Evolutionary conservation across 352 stramenopile species (phyloP).

Genomic region (Phytopythium mirpurense): DNA sequence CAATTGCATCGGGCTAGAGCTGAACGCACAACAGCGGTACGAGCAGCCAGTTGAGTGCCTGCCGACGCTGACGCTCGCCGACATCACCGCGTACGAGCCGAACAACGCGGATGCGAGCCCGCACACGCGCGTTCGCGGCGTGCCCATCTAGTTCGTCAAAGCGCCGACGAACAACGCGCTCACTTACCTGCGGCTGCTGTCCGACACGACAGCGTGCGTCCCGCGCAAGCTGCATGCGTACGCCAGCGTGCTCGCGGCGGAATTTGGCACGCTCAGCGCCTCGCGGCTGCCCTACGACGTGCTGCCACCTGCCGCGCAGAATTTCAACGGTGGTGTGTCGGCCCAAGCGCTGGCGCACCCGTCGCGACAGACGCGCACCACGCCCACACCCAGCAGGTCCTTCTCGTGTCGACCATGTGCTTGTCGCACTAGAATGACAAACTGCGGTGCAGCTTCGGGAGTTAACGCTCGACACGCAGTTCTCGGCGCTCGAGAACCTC

Average conservation of each 20-base stretch:
- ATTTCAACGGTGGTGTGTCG: conserved; percentile 72
- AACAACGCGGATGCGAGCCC: conserved; percentile 49
- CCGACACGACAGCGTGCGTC: conserved; percentile 40
- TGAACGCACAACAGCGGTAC: conserved; percentile 59
- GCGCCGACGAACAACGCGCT: conserved; percentile 81
- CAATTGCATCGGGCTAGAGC: conserved; percentile 27
- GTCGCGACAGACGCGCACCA: conserved; percentile 33
- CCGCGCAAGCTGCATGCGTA: conserved; percentile 60
- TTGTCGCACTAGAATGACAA: conserved; percentile 69
- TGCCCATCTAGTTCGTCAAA: conserved; percentile 51
- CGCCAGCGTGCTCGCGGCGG: conserved; percentile 60
- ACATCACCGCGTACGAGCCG: conserved; percentile 51
- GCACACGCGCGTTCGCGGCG: conserved; percentile 13
- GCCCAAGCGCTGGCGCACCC: conserved; percentile 47
- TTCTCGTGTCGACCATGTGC: conserved; percentile 65
- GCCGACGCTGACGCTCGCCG: conserved; percentile 60
- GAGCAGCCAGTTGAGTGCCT: conserved; percentile 65
- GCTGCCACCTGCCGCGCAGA: conserved; percentile 63
- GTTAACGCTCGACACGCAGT: conserved; percentile 73
- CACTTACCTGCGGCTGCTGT: conserved; percentile 73
- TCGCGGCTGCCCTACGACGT: conserved; percentile 58
- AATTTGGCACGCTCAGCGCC: conserved; percentile 71
- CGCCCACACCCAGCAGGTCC: conserved; percentile 38
- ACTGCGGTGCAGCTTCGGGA: conserved; percentile 40
- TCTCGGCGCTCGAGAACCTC: conserved; percentile 59